Base-by-base conservation (phyloP, 352 stramenopile species). In the Phytophthora meadii region DNA sequence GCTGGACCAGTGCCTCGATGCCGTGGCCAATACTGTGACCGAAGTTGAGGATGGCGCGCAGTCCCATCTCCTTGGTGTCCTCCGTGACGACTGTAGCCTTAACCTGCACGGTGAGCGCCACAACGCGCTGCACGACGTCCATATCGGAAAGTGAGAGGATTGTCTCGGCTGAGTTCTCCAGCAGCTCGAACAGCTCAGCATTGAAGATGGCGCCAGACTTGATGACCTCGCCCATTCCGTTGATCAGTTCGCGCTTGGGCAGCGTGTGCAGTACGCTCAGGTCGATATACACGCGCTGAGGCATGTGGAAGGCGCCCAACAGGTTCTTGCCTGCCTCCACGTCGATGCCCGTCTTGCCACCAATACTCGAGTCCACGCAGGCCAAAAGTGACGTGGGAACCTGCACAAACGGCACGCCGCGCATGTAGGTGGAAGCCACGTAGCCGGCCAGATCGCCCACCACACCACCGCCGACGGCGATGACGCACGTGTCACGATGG, bases 11-110 rank as follows among this genome's bases (percentile, higher is more conserved):
- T 69, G 97, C 97, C 76, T 99, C 98, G 60, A 99, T 98, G 45
- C 97, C 97, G 75, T 99, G 98, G 55, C 97, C 98, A 65, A 99
- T 97, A 50, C 97, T 99, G 85, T 99, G 98, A n/a, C 98, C 98
- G 60, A 99, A 94, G 81, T 99, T 99, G 36, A 99, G 88, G 34
- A 98, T 99, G 12, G 97, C 97, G 14, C 97, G 87, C 25, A 99
- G 60, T 1, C 96, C 97, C 61, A 95, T 95, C 76, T 99, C 97
- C 70, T 96, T 96, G 51, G 98, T 96, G 72, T 99, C 97, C 11
- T 89, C 77, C 32, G 96, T 97, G 11, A 99, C 97, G 24, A 99
- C 95, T 40, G 90, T 89, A 24, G 95, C 93, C 78, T 99, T 99
- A 59, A 99, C 97, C 61, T 97, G 70, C 41, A 87, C 84, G 1